Base-by-base conservation (phyloP, 768 basidiomycete genomes). In the Boletus rubroflammeus region DNA sequence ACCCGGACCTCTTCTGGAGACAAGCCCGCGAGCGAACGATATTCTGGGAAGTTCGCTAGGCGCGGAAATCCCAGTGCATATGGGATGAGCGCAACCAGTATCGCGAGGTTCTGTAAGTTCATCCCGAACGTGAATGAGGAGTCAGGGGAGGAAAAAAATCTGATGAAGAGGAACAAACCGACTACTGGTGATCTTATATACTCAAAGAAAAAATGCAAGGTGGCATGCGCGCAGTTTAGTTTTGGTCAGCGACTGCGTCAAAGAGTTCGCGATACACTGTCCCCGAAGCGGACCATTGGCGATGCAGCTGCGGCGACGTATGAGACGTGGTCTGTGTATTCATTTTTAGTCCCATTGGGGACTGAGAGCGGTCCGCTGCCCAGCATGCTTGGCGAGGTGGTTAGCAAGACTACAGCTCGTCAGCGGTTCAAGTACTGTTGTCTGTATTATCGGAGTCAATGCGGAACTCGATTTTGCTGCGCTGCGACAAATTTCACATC, bases 21-120 rank as follows among this genome's bases (percentile, higher is more conserved):
- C 32, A 65, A 31, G 7, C 64, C 63, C 0, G 48, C 56, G 10
- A 65, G 58, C 2, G 64, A 65, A 48, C 61, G 64, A 35, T 66
- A 21, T 29, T 57, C 54, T 0, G 57, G 60, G 23, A 64, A 62
- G 41, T 54, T 41, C 28, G 19, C 44, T 13, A 65, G 47, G 34
- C 52, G 47, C 2, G 56, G 47, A 38, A 56, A 63, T 1, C 61
- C 64, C 9, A 53, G 15, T 11, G 45, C 41, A n/a, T 10, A 46
- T 32, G 61, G 47, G 36, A 56, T 10, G 39, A 60, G 58, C 6
- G 39, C 42, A 15, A 31, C 32, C 7, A 58, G 11, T 15, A 42
- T 19, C 17, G 19, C 42, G 32, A 60, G 31, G 17, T 19, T 41
- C 52, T 60, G 63, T 8, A 48, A 28, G 34, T 51, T 53, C 45